These are phyloP conservation scores for Lenzites betulinus DNA, from an alignment of 768 basidiomycete genomes.

Conservation along the genomic window DNA sequence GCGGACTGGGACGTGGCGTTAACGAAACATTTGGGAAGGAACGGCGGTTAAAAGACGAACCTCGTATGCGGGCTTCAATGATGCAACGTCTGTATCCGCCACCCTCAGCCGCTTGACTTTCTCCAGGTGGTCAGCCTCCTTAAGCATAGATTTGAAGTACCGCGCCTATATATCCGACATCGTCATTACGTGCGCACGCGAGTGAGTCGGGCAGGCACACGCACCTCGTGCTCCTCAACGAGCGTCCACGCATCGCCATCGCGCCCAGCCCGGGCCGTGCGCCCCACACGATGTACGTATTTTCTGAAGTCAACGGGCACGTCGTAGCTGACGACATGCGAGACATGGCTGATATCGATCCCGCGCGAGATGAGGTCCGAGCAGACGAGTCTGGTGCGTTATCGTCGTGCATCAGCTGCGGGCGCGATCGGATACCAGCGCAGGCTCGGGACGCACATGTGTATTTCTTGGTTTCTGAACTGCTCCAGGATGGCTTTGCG, in stretches of 20 bases:
- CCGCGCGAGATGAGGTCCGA: constrained; percentile 96
- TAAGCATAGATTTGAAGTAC: constrained; percentile 85
- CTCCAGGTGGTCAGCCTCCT: constrained; percentile 66
- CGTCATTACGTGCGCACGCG: neutral
- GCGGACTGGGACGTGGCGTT: constrained; percentile 27
- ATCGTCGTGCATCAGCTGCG: neutral
- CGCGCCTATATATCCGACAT: constrained; percentile 55
- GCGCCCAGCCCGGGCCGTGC: constrained; percentile 92
- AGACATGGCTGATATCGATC: constrained; percentile 90
- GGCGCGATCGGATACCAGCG: neutral
- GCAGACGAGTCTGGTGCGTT: constrained; percentile 89
- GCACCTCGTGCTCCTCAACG: constrained; percentile 91
- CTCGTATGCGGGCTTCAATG: constrained; percentile 65
- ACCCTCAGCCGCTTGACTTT: constrained; percentile 71
- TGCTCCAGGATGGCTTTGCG: constrained; percentile 75
- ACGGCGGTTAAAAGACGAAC: constrained; percentile 39
- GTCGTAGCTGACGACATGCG: constrained; percentile 95
- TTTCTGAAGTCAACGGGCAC: constrained; percentile 97
- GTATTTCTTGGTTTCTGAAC: constrained; percentile 79
- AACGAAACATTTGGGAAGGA: neutral
- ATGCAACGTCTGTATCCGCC: constrained; percentile 57
- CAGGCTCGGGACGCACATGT: constrained; percentile 59
- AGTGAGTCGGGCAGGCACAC: constrained; percentile 20
- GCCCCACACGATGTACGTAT: constrained; percentile 95
- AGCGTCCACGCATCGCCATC: constrained; percentile 91